Conservation (phyloP, 2,329 filamentous ascomycete species). For the Fusarium xyrophilum region DNA sequence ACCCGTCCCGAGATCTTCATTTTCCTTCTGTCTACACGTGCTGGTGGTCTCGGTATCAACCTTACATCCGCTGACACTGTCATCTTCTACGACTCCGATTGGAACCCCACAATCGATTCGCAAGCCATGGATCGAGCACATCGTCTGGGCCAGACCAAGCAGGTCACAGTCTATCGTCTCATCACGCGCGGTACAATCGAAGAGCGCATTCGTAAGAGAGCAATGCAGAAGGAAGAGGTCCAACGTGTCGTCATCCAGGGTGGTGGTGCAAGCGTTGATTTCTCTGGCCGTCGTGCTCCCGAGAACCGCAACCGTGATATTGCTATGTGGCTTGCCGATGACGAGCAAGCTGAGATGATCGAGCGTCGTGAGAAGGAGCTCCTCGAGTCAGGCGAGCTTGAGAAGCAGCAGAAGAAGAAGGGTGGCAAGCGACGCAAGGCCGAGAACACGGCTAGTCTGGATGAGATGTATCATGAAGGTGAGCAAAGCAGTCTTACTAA, state of each 20-base stretch:
- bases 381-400: conserved; percentile 72
- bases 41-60: conserved; percentile 97
- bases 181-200: conserved; percentile 97
- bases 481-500: conserved; percentile 50
- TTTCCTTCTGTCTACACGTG: conserved; percentile 93
- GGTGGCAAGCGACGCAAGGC: conserved; percentile 64
- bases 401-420: conserved; percentile 70
- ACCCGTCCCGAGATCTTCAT: conserved; percentile 94
- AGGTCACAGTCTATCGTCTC: conserved; percentile 96
- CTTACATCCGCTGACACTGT: conserved; percentile 95
- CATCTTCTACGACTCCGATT: conserved; percentile 99
- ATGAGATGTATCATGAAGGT: conserved; percentile 99
- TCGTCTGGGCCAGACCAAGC: conserved; percentile 92
- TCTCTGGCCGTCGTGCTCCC: conserved; percentile 85
- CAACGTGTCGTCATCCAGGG: conserved; percentile 96
- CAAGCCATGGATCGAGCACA: conserved; percentile 99
- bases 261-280: conserved; percentile 90
- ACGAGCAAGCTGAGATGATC: conserved; percentile 93
- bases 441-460: conserved; percentile 70
- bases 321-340: conserved; percentile 97
- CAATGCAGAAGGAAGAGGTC: conserved; percentile 97
- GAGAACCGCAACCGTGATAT: conserved; percentile 98
- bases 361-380: conserved; percentile 91
- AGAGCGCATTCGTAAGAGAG: conserved; percentile 95
- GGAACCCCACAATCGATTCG: conserved; percentile 98